Evolutionary conservation across 164 flowering plant species (phyloP), one percentile per base, ranked within the genome.

Genomic region (Macadamia integrifolia): DNA sequence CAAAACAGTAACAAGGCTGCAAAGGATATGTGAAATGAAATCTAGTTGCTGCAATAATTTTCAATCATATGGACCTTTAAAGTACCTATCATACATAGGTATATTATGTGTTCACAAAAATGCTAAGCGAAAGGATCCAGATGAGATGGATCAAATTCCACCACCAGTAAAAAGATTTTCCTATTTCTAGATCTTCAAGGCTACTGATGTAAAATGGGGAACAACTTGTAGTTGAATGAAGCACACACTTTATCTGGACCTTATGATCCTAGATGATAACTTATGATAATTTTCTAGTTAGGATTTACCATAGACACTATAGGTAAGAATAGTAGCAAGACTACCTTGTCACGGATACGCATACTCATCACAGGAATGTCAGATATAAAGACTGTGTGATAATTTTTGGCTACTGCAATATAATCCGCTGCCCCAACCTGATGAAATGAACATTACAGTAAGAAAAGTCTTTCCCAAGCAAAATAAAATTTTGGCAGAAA

Each of bases 351-450:
- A 53, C 96, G 87, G 28, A 92, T 90, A 42, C 89, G 88, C 97
- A 92, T 94, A 60, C 99, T 94, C 99, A 94, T 92, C 58, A 68
- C 66, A 46, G 99, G 99, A 77, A 94, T 88, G 68, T 81, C 90
- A 71, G 93, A 85, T 65, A 94, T 83, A 73, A 94, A 94, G 52
- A 94, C 84, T 11, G 99, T 92, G 75, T 94, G 97, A 72, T 84
- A 92, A 64, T 84, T 85, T 72, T 83, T 83, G 52, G 99, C 94
- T 44, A 92, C 52, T 67, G 97, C 99, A 75, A 94, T 94, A 72
- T 92, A 94, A 78, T 94, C 99, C 58, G 99, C 97, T 65, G 99
- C 97, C 59, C 99, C 99, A 61, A 87, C 79, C 99, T 91, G 82
- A 69, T 72, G 46, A 61, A 53, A 62, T 46, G 10, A 58, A 53